Base-by-base conservation (phyloP, 2,329 filamentous ascomycete species). In the Sporothrix curviconia region DNA sequence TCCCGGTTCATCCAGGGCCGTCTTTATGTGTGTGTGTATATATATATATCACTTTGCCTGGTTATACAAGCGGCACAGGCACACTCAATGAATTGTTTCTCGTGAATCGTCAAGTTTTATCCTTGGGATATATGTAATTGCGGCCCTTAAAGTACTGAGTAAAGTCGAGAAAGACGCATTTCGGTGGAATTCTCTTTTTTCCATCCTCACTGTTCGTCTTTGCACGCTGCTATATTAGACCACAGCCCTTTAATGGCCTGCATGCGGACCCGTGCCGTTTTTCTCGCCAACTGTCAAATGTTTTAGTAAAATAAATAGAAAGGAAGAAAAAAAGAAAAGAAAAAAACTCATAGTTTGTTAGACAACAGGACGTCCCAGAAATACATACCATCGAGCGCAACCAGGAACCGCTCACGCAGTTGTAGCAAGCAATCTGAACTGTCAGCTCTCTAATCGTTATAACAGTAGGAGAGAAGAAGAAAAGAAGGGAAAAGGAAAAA, bases 331-430 rank as follows among this genome's bases (percentile, higher is more conserved):
- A 37, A 4, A 22, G n/a, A n/a, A n/a, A n/a, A n/a, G n/a, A n/a
- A n/a, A n/a, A n/a, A n/a, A n/a, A n/a, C n/a, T n/a, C n/a, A n/a
- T n/a, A n/a, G n/a, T n/a, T n/a, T n/a, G n/a, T n/a, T n/a, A n/a
- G n/a, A n/a, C n/a, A n/a, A n/a, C n/a, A n/a, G n/a, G n/a, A n/a
- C n/a, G n/a, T n/a, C n/a, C n/a, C n/a, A n/a, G n/a, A n/a, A n/a
- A n/a, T 3, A 74, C 81, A 71, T 72, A 85, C 83, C 88, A 73
- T 95, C 86, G 57, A 95, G 70, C 14, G 90, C 90, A 19, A 95
- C 89, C 63, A 95, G 70, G 64, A 95, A 92, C 30, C 90, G 69
- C 87, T 91, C 15, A 95, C 89, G 67, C 88, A 92, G 69, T 95
- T 95, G 69, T 95, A 95, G 56, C 82, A 84, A 12, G 87, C 88